Conservation (phyloP, 2,329 filamentous ascomycete species). For the Aureobasidium leucospermi region DNA sequence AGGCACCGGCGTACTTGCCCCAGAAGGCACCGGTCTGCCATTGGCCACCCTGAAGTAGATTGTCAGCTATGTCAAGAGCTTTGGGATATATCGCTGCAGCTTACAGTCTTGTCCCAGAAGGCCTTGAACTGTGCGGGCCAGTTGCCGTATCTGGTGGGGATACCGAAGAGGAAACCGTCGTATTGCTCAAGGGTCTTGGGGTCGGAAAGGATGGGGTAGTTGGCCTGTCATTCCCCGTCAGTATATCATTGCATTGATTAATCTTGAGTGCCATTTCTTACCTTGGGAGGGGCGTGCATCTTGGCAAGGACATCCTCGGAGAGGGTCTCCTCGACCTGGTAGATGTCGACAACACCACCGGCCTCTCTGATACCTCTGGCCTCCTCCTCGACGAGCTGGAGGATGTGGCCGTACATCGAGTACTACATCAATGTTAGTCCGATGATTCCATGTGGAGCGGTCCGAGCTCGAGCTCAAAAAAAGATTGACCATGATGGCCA, state of each 20-base stretch:
- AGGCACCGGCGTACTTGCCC: constrained; percentile 86
- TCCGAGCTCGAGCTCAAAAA: constrained; percentile 9
- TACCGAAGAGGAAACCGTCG: constrained; percentile 86
- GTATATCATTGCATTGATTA: background rate
- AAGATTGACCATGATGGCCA: constrained; percentile 8
- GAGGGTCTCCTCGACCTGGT: constrained; percentile 86
- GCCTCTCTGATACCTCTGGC: constrained; percentile 82
- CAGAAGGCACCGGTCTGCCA: constrained; percentile 62
- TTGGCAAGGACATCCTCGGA: constrained; percentile 72
- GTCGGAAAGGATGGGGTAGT: constrained; percentile 8
- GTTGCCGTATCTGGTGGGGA: constrained; percentile 90
- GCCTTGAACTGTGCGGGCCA: constrained; percentile 94
- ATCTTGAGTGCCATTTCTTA: constrained; percentile 53
- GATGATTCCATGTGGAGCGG: background rate
- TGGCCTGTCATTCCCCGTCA: background rate
- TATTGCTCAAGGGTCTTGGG: constrained; percentile 42
- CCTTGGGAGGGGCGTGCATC: constrained; percentile 83
- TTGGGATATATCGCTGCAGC: background rate
- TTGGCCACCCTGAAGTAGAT: constrained; percentile 47
- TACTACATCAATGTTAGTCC: constrained; percentile 49
- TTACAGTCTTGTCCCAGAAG: constrained; percentile 79
- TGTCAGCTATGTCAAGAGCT: background rate
- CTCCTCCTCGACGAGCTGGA: constrained; percentile 77
- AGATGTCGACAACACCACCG: constrained; percentile 74
- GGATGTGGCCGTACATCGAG: constrained; percentile 90